Conservation (phyloP, 2,329 filamentous ascomycete genomes). For the Aspergillus awamori region DNA sequence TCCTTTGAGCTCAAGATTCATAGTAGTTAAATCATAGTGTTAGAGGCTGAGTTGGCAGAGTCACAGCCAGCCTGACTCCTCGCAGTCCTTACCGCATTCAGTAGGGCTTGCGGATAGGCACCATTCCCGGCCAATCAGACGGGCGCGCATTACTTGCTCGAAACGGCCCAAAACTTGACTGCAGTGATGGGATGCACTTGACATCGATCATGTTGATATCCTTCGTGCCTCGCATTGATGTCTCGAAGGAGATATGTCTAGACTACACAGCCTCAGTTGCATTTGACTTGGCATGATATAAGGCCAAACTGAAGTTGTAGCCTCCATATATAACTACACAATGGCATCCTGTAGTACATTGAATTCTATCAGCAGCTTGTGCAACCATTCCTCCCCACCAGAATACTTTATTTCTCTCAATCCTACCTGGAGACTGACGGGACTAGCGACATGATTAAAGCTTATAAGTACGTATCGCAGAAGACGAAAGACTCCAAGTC, state of each 20-base stretch:
- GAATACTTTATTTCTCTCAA: too few species aligned
- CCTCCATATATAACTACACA: not conserved
- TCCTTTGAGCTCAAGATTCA: not conserved
- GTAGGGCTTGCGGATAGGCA: not conserved
- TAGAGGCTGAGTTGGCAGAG: not conserved
- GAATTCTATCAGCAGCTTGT: not conserved
- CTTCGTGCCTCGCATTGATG: not conserved
- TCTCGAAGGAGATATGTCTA: not conserved
- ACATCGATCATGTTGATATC: not conserved
- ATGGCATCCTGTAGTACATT: not conserved
- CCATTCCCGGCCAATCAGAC: not conserved
- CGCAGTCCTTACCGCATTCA: conserved; percentile 8
- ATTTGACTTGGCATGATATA: not conserved
- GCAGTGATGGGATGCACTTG: not conserved
- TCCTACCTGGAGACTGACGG: not conserved
- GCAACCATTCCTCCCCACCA: not conserved
- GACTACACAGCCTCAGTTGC: not conserved
- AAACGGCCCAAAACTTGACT: too few species aligned
- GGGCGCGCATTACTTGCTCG: not conserved
- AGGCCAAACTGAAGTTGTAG: not conserved
- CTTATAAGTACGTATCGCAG: conserved; percentile 4
- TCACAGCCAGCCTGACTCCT: not conserved
- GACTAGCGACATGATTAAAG: not conserved
- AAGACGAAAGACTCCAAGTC: not conserved
- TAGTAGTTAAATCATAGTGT: not conserved